A percentile compares a stretch with the other conserved stretches of the same genome.
Evolutionary conservation across 2,329 filamentous ascomycete genomes (phyloP).

Genomic region (Claviceps sp.): DNA sequence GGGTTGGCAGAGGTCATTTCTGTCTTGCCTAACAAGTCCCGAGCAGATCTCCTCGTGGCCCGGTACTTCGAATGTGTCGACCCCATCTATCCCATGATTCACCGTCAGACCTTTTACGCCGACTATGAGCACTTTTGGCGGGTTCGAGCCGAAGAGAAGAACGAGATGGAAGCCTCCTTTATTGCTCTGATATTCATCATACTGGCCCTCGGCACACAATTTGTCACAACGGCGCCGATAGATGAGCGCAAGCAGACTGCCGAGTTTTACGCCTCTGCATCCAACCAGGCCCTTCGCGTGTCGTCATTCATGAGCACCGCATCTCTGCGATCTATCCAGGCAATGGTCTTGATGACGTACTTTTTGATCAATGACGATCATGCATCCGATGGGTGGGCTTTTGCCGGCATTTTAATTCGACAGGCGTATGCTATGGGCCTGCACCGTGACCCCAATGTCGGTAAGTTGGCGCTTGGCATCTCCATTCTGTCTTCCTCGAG

Average conservation of each 20-base stretch:
- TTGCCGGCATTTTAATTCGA: constrained; percentile 62
- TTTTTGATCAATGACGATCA: constrained; percentile 82
- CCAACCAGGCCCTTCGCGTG: constrained; percentile 63
- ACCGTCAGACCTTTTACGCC: constrained; percentile 60
- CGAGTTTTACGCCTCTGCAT: constrained; percentile 70
- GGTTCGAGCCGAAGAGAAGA: constrained; percentile 41
- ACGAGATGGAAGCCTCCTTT: constrained; percentile 50
- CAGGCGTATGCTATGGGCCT: constrained; percentile 74
- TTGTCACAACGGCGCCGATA: constrained; percentile 46
- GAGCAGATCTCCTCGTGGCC: constrained; percentile 55
- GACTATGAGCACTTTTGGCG: constrained; percentile 73
- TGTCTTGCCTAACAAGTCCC: constrained; percentile 61
- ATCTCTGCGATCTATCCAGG: constrained; percentile 59
- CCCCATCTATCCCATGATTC: constrained; percentile 69
- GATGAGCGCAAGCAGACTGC: constrained; percentile 59
- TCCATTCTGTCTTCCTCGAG: neutral
- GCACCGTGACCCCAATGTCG: constrained; percentile 66
- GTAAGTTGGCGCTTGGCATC: constrained; percentile 17
- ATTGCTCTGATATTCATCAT: constrained; percentile 64
- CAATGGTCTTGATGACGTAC: constrained; percentile 70
- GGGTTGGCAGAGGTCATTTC: constrained; percentile 62
- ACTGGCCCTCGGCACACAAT: constrained; percentile 67
- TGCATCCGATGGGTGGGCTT: constrained; percentile 70
- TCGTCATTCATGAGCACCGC: constrained; percentile 66
- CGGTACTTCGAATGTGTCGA: constrained; percentile 61